Percentiles rank a stretch among this genome's conserved stretches.
Conservation (phyloP, 2,329 filamentous ascomycete species). For the Curvularia spicifera region DNA sequence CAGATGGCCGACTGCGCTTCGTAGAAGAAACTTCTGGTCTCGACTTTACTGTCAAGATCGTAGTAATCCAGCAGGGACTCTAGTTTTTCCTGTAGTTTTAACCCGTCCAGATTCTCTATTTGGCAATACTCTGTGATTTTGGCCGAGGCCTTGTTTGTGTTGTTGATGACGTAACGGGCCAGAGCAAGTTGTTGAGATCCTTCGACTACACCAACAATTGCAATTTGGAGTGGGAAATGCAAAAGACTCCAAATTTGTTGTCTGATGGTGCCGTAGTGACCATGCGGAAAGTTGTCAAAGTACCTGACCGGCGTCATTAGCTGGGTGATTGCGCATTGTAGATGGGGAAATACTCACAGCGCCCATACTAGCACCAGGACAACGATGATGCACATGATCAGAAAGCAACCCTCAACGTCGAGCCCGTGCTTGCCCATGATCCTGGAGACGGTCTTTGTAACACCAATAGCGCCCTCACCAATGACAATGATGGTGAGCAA, state of each 20-base stretch:
- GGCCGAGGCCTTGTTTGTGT: slow-evolving; percentile 50
- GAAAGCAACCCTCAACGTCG: slow-evolving; percentile 43
- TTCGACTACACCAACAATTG: slow-evolving; percentile 68
- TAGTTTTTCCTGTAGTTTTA: slow-evolving; percentile 40
- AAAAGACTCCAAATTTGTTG: slow-evolving; percentile 65
- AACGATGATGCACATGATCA: slow-evolving; percentile 47
- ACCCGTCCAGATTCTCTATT: slow-evolving; percentile 37
- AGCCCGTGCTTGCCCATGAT: slow-evolving; percentile 48
- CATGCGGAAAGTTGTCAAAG: slow-evolving; percentile 62
- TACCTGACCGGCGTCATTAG: slow-evolving; percentile 46
- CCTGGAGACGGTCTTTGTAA: slow-evolving; percentile 60
- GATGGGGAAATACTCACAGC: slow-evolving; percentile 35
- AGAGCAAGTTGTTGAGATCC: slow-evolving; percentile 65
- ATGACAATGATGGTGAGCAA: slow-evolving; percentile 70
- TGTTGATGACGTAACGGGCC: slow-evolving; percentile 55
- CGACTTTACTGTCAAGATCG: slow-evolving; percentile 42
- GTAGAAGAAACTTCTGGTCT: slow-evolving; percentile 30
- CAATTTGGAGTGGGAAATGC: slow-evolving; percentile 69
- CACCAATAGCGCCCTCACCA: slow-evolving; percentile 69
- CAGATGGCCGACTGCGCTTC: slow-evolving; percentile 23
- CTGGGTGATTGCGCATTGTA: neutral
- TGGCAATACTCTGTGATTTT: slow-evolving; percentile 50
- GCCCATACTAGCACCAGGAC: slow-evolving; percentile 65
- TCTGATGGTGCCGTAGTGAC: slow-evolving; percentile 59
- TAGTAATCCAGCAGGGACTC: slow-evolving; percentile 33